Evolutionary conservation across 345 rosid genomes (phyloP).

Genomic region (Draba incana): DNA sequence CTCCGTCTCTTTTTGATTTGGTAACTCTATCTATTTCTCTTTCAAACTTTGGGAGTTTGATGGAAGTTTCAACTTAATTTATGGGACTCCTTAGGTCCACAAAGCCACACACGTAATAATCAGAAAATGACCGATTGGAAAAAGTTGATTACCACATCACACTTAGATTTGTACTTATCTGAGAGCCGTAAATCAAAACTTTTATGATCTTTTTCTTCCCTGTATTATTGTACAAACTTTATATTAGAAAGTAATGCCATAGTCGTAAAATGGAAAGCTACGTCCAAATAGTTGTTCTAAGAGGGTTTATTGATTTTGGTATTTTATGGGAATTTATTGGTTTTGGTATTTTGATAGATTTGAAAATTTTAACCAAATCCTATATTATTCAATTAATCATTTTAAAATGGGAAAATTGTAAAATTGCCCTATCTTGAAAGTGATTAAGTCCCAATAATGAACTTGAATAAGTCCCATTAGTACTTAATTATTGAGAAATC

Average conservation of each 20-base stretch:
- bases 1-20: slow-evolving; percentile 15
- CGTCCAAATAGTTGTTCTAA: no score
- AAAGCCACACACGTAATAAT: slow-evolving; percentile 26
- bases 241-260: background rate
- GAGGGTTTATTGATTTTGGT: no score
- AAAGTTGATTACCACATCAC: slow-evolving; percentile 11
- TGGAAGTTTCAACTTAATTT: slow-evolving; percentile 13
- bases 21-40: slow-evolving; percentile 7
- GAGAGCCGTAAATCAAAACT: slow-evolving; percentile 12
- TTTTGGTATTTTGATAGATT: no score
- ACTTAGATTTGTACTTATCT: slow-evolving; percentile 35
- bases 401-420: no score
- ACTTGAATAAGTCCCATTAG: no score
- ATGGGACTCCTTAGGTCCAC: slow-evolving; percentile 17
- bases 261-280: slow-evolving; percentile 7
- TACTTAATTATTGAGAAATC: no score
- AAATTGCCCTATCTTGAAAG: no score
- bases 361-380: no score
- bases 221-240: slow-evolving; percentile 15
- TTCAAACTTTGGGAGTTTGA: slow-evolving; percentile 4
- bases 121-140: slow-evolving; percentile 28
- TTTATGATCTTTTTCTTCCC: slow-evolving; percentile 14
- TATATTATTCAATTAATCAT: no score
- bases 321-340: no score
- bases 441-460: no score